Evolutionary conservation across 23 red algal species (phyloP).

Genomic region (Pyropia yezoensis): DNA sequence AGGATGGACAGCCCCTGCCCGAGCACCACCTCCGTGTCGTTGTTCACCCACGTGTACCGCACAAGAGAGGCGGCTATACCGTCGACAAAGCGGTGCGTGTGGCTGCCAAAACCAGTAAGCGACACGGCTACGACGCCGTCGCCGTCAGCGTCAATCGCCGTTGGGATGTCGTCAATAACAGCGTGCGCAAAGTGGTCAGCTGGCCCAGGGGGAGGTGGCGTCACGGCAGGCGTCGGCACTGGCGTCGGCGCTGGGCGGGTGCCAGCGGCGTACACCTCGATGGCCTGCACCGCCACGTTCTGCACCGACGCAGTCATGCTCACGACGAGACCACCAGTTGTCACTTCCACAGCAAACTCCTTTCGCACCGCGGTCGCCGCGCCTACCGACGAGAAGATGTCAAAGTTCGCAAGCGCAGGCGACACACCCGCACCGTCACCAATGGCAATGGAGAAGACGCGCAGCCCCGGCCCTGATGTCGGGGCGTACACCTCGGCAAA

Average conservation of each 20-base stretch:
- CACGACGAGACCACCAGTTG: slow-evolving; percentile 20
- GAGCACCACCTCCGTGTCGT: too few relatives aligned
- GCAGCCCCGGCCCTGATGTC: background rate
- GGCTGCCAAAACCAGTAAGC: slow-evolving; percentile 29
- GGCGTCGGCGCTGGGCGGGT: too few relatives aligned
- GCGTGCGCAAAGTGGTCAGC: slow-evolving; percentile 53
- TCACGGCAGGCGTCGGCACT: too few relatives aligned
- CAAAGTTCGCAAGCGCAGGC: slow-evolving; percentile 2
- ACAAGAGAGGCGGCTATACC: too few relatives aligned
- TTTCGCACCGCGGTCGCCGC: slow-evolving; percentile 22
- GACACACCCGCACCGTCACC: slow-evolving; percentile 9
- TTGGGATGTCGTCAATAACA: slow-evolving; percentile 29
- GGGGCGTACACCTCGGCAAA: slow-evolving; percentile 31
- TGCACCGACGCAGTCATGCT: background rate
- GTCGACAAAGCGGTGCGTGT: slow-evolving; percentile 55
- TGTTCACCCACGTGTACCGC: too few relatives aligned
- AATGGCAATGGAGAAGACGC: slow-evolving; percentile 28
- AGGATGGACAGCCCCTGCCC: too few relatives aligned
- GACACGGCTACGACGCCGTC: slow-evolving; percentile 30
- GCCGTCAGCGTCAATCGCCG: slow-evolving; percentile 37
- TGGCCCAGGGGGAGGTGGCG: background rate
- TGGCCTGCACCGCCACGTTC: too few relatives aligned
- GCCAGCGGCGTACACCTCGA: too few relatives aligned
- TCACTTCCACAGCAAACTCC: slow-evolving; percentile 11
- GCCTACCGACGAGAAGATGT: slow-evolving; percentile 20